Percentiles rank a stretch among this genome's conserved stretches.
These are phyloP conservation scores for Actinomucor elegans DNA, from an alignment of 371 early-diverging fungal genomes.

Conservation along the genomic window DNA sequence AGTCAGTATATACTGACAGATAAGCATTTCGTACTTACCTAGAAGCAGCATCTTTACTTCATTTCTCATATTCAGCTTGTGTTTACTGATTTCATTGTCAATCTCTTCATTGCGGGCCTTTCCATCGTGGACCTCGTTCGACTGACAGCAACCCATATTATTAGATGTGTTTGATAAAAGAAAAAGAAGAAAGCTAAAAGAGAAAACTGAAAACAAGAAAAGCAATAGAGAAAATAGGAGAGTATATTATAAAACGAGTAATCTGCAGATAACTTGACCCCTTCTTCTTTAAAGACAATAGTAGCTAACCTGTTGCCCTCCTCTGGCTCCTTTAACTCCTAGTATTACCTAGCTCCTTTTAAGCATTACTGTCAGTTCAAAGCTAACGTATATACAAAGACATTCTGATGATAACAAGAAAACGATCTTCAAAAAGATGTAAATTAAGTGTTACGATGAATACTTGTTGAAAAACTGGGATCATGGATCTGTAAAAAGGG, in stretches of 20 bases:
- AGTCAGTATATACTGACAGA: not conserved
- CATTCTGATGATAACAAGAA: no score
- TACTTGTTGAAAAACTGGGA: no score
- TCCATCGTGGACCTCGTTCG: conserved; percentile 80
- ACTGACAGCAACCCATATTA: conserved; percentile 86
- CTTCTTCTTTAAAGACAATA: not conserved
- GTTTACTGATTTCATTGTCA: conserved; percentile 81
- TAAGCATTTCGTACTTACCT: conserved; percentile 50
- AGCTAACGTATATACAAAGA: no score
- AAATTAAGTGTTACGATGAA: no score
- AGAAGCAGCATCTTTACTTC: conserved; percentile 95
- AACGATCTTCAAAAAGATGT: no score
- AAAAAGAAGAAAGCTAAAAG: not conserved
- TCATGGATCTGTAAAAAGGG: no score
- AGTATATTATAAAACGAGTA: conserved; percentile 4
- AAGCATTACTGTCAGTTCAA: no score
- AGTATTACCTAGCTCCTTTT: no score
- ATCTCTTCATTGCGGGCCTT: conserved; percentile 84
- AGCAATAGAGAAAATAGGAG: not conserved
- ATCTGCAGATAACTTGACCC: not conserved
- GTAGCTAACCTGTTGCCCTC: not conserved
- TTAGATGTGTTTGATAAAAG: not conserved
- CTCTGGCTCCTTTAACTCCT: no score
- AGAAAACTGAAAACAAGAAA: not conserved
- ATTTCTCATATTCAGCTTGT: conserved; percentile 73